Base-by-base conservation (phyloP, 345 rosid species). In the Eucalyptus marginata region DNA sequence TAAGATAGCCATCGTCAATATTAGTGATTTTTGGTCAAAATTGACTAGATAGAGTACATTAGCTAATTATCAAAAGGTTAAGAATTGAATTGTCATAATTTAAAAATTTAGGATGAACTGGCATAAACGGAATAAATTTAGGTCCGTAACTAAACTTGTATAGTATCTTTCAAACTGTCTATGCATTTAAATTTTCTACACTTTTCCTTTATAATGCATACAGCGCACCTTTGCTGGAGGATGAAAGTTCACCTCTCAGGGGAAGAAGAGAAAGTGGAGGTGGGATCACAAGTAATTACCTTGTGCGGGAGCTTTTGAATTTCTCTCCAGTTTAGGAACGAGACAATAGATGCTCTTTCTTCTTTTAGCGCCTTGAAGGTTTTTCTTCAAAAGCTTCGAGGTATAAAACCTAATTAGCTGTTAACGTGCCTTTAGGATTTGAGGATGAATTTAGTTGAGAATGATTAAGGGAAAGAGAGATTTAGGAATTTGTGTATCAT, bases 401-500 rank as follows among this genome's bases (percentile, higher is more conserved):
- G 81, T 33, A 17, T 71, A 36, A 71, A 71, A 36, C 81, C 81
- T 71, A 31, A 36, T 71, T 71, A 17, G 14, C 44, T 71, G 81
- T 71, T 71, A n/a, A 33, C 3, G 13, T 94, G 47, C 86, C 83
- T 49, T 90, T 92, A 91, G 90, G 51, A 87, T 94, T 95, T 87
- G 85, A 81, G 49, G 7, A 29, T 6, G 86, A 91, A 17, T 91
- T 94, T 52, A 1, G 56, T 52, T 52, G 56, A 52, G 10, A 52
- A 18, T 52, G 56, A 52, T 52, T 52, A 52, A 18, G 58, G 58
- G 58, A 52, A 52, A 52, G 58, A 52, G 10, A 52, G 10, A 52
- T 18, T 52, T 52, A 18, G 58, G 58, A 18, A 18, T 52, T 52
- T 52, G 25, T 52, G 58, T 18, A 52, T 52, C 24, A 18, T 52